phyloP scores from a whole-genome alignment of 179 eudicot species.

The Spinacia oleracea region DNA sequence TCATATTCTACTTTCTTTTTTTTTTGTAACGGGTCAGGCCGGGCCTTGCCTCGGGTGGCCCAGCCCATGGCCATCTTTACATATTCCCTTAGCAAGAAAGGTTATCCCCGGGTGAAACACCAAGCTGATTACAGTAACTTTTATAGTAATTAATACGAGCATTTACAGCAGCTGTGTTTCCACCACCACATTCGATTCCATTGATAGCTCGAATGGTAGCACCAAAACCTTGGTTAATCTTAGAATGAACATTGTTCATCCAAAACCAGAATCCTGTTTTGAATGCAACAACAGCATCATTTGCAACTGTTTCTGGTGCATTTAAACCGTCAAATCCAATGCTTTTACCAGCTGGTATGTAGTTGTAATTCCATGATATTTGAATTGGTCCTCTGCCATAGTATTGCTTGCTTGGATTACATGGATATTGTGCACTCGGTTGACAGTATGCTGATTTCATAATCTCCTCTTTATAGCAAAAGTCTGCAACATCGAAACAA shows the following conservation, averaged over 20 bases:
- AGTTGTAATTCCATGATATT: conserved; percentile 27
- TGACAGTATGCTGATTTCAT: conserved; percentile 15
- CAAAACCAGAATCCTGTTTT: conserved; percentile 24
- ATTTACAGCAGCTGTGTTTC: conserved; percentile 15
- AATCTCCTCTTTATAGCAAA: conserved; percentile 23
- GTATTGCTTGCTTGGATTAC: conserved; percentile 22
- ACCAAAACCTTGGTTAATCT: conserved; percentile 20
- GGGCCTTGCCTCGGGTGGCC: too few relatives aligned
- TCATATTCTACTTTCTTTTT: too few relatives aligned
- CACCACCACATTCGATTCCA: conserved; percentile 17
- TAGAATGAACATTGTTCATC: conserved; percentile 27
- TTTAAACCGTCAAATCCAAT: conserved; percentile 28
- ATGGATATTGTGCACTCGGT: neutral
- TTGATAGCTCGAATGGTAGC: conserved; percentile 23
- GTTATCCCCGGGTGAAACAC: conserved; percentile 25
- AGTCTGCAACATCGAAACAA: neutral
- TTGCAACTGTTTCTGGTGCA: conserved; percentile 23
- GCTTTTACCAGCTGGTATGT: conserved; percentile 18
- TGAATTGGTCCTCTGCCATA: conserved; percentile 21
- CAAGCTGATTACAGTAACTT: conserved; percentile 21
- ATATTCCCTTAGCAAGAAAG: neutral
- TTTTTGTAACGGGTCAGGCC: too few relatives aligned
- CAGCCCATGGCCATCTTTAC: too few relatives aligned
- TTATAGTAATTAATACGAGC: conserved; percentile 15
- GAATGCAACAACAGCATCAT: neutral